phyloP scores from a whole-genome alignment of 257 asterid species.

The Salvia rosmarinus region DNA sequence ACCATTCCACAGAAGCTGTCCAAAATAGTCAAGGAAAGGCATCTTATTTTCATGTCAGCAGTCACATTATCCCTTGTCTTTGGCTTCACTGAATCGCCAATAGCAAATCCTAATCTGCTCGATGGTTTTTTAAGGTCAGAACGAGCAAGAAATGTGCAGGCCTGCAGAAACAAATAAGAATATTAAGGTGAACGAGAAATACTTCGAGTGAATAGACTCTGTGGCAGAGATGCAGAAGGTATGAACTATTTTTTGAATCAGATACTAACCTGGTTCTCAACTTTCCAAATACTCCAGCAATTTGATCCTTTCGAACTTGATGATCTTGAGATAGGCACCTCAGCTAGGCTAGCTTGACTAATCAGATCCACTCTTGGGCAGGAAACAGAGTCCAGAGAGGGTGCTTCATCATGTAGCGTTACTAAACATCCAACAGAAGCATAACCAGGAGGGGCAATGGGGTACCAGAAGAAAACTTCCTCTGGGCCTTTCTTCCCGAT shows the following conservation, averaged over 20 bases:
- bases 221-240: slow-evolving; percentile 25
- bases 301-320: slow-evolving; percentile 77
- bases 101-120: slow-evolving; percentile 74
- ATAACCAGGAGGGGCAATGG: slow-evolving; percentile 96
- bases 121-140: slow-evolving; percentile 91
- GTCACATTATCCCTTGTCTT: slow-evolving; percentile 89
- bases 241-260: slow-evolving; percentile 4
- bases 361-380: slow-evolving; percentile 97
- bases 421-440: slow-evolving; percentile 93
- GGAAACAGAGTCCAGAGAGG: slow-evolving; percentile 65
- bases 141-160: slow-evolving; percentile 96
- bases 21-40: slow-evolving; percentile 78
- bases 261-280: slow-evolving; percentile 84
- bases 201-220: slow-evolving; percentile 3
- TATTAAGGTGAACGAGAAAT: slow-evolving; percentile 22
- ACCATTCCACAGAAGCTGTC: slow-evolving; percentile 99
- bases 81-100: slow-evolving; percentile 88
- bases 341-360: slow-evolving; percentile 77
- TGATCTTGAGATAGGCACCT: slow-evolving; percentile 84
- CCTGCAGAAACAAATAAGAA: slow-evolving; percentile 53
- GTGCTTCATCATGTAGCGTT: slow-evolving; percentile 75
- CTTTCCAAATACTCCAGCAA: slow-evolving; percentile 99
- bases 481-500: slow-evolving; percentile 77
- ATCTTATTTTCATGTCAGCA: slow-evolving; percentile 94
- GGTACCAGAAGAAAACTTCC: slow-evolving; percentile 95